Evolutionary conservation across 1,139 yeast species (phyloP).

Genomic region (Nakaseomyces bracarensis): DNA sequence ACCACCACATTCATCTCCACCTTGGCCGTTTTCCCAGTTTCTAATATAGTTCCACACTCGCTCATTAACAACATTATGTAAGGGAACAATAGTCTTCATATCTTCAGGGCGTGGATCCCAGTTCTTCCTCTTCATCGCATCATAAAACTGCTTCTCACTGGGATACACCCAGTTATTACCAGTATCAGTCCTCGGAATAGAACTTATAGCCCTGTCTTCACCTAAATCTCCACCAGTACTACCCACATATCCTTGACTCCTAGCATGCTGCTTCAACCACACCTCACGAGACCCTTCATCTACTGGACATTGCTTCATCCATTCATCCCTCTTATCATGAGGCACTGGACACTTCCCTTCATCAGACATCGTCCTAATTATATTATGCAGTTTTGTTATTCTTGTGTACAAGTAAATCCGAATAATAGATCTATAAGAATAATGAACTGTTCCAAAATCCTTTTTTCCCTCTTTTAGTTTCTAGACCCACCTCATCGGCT

Average conservation of each 20-base stretch:
- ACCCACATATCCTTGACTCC: constrained; percentile 9
- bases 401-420: background rate
- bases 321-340: constrained; percentile 47
- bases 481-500: background rate
- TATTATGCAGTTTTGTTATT: background rate
- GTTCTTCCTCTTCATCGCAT: constrained; percentile 85
- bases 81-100: constrained; percentile 87
- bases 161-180: constrained; percentile 85
- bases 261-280: constrained; percentile 43
- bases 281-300: constrained; percentile 48
- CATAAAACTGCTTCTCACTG: constrained; percentile 86
- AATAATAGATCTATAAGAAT: background rate
- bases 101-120: constrained; percentile 79
- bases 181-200: constrained; percentile 72
- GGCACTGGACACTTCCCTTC: constrained; percentile 59
- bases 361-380: constrained; percentile 9
- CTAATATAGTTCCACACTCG: constrained; percentile 81
- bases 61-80: constrained; percentile 90
- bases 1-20: constrained; percentile 72
- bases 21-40: constrained; percentile 66
- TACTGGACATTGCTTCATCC: constrained; percentile 64
- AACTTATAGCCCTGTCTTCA: constrained; percentile 64
- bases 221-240: constrained; percentile 36
- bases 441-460: no score
- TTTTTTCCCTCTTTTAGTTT: no score